Evolutionary conservation across 306 rosid genomes (phyloP).

Genomic region (Gastrolobium bilobum): DNA sequence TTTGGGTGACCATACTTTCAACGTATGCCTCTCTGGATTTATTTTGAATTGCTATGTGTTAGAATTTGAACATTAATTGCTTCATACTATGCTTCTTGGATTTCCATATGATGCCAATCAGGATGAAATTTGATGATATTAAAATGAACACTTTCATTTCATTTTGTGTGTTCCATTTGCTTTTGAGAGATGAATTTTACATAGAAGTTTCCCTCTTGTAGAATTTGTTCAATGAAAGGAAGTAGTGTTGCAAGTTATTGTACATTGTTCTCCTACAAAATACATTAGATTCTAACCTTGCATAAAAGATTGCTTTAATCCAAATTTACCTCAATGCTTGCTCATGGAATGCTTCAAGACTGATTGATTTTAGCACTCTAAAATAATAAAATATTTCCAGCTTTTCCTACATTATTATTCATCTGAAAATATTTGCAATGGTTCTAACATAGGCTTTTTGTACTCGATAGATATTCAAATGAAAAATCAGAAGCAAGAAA

Average conservation of each 20-base stretch:
- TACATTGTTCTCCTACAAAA: constrained; percentile 4
- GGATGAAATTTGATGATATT: constrained; percentile 10
- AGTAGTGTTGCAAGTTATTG: not conserved
- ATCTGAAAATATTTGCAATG: constrained; percentile 8
- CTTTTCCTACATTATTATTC: constrained; percentile 34
- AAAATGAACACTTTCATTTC: not conserved
- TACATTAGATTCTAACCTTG: constrained; percentile 16
- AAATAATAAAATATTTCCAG: not conserved
- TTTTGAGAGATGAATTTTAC: not conserved
- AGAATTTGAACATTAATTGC: constrained; percentile 21
- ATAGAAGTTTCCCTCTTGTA: constrained; percentile 21
- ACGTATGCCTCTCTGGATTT: constrained; percentile 63
- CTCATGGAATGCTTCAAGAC: not conserved
- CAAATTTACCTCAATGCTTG: constrained; percentile 22
- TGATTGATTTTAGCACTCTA: constrained; percentile 18
- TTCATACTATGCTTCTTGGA: not conserved
- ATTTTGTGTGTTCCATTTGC: not conserved
- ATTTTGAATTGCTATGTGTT: constrained; percentile 27
- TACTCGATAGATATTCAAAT: constrained; percentile 77
- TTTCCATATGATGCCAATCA: constrained; percentile 8
- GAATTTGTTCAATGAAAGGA: constrained; percentile 12
- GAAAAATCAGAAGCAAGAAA: constrained; percentile 89
- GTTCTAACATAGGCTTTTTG: constrained; percentile 54
- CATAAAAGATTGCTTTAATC: not conserved
- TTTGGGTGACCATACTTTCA: constrained; percentile 98